Percentiles rank a stretch among this genome's conserved stretches.
phyloP scores from a whole-genome alignment of 75 land plant species.

The Selaginella tamariscina region DNA sequence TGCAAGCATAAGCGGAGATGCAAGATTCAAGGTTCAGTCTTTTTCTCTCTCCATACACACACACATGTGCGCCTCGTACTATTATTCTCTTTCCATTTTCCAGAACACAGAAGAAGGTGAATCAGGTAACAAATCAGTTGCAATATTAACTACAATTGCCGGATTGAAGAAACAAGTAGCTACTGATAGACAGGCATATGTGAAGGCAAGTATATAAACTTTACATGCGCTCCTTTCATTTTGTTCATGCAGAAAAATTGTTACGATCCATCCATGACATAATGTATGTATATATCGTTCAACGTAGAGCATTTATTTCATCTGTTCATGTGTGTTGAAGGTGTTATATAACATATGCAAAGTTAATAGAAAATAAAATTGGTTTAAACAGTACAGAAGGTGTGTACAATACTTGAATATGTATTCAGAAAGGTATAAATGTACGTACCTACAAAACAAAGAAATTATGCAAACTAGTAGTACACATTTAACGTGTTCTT shows the following conservation, averaged over 20 bases:
- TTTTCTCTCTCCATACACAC: too few species aligned
- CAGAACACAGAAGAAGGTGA: constrained; percentile 15
- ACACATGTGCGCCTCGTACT: too few species aligned
- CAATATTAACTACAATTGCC: constrained; percentile 33
- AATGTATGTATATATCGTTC: neutral
- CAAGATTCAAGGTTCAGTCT: too few species aligned
- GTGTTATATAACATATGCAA: neutral
- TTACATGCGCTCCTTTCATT: neutral
- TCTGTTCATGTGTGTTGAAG: neutral
- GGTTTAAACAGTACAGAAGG: too few species aligned
- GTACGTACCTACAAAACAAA: too few species aligned
- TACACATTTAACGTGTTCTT: too few species aligned
- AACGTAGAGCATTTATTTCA: neutral
- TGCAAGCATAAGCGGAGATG: too few species aligned
- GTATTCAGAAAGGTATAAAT: too few species aligned
- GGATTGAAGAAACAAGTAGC: constrained; percentile 39
- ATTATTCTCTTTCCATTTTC: neutral
- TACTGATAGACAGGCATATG: constrained; percentile 21
- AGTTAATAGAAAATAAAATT: too few species aligned
- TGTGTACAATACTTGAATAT: too few species aligned
- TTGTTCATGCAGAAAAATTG: neutral
- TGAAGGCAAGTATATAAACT: constrained; percentile 28
- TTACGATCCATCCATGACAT: too few species aligned
- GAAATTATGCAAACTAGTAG: too few species aligned
- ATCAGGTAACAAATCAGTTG: neutral